Base-by-base conservation (phyloP, 129 eudicot genomes). In the Helianthus tuberosus region DNA sequence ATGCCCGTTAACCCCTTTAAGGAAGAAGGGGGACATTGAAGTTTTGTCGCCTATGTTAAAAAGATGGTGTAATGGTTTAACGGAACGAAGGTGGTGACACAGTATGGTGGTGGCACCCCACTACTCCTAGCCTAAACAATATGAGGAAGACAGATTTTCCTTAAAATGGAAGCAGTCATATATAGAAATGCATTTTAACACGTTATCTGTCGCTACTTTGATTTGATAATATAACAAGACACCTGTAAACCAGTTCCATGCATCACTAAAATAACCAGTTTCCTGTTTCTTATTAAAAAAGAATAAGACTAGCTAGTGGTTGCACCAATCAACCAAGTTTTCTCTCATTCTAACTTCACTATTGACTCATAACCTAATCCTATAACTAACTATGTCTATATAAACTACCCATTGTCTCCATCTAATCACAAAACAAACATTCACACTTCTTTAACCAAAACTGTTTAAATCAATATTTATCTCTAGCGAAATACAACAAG, bases 291-390 rank as follows among this genome's bases (percentile, higher is more conserved):
- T 70, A 12, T 50, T 69, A 25, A 38, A 64, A 41, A 16, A 17
- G 32, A 25, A 71, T 44, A 78, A 15, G 29, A 29, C 73, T 63
- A 78, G 82, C 32, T 27, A 27, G 32, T 79, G 74, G 82, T 79
- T 79, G 77, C 82, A 79, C 82, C 82, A 72, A 71, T 78, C 73
- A 78, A 38, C 68, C 27, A 72, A 78, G 73, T 64, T 78, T 54
- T 66, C 51, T 54, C 50, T 15, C 27, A 69, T 77, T 77, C 74
- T 77, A 66, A 76, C 77, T 65, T 76, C 80, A 62, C 85, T 62
- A n/a, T 83, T 77, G 79, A 86, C 81, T 74, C 70, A 64, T 16
- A 69, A 83, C 81, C 86, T 78, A 77, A 80, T 14, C 69, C 57
- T 77, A 61, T 48, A 64, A 38, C 49, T 43, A 7, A 6, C 74